Conservation (phyloP, 169 alveolate species). For the Cryptosporidium baileyi region DNA sequence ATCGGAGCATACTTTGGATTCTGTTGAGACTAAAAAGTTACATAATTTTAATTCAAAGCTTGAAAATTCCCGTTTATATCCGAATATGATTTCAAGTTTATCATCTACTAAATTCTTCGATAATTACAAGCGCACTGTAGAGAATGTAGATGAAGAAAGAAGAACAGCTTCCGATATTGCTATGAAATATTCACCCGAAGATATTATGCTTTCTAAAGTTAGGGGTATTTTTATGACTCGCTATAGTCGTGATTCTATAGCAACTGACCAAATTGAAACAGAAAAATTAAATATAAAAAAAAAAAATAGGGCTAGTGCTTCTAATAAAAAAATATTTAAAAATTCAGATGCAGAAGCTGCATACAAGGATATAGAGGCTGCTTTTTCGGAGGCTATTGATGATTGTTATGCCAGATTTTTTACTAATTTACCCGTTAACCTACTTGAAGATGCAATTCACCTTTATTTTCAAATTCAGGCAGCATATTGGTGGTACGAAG, state of each 20-base stretch:
- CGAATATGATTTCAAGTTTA: no score
- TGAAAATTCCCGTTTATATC: no score
- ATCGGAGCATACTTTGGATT: no score
- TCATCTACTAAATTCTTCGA: no score
- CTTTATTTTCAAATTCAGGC: slow-evolving; percentile 88
- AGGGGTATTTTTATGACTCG: slow-evolving; percentile 62
- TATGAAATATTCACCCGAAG: slow-evolving; percentile 58
- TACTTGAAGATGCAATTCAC: slow-evolving; percentile 84
- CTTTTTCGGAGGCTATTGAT: slow-evolving; percentile 53
- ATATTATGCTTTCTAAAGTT: slow-evolving; percentile 38
- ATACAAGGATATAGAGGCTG: slow-evolving; percentile 59
- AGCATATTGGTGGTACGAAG: slow-evolving; percentile 92
- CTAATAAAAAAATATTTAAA: neutral
- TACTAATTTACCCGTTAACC: slow-evolving; percentile 86
- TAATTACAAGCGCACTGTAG: no score
- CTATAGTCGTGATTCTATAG: slow-evolving; percentile 17
- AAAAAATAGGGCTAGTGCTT: neutral
- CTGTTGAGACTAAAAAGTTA: no score
- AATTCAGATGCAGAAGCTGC: slow-evolving; percentile 43
- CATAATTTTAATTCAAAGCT: no score
- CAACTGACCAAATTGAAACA: neutral
- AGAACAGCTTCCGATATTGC: slow-evolving; percentile 60
- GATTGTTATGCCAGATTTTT: slow-evolving; percentile 90
- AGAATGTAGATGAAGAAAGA: neutral
- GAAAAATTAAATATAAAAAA: neutral